Conservation (phyloP, 2,329 filamentous ascomycete species). For the Cladorrhinum sp. region DNA sequence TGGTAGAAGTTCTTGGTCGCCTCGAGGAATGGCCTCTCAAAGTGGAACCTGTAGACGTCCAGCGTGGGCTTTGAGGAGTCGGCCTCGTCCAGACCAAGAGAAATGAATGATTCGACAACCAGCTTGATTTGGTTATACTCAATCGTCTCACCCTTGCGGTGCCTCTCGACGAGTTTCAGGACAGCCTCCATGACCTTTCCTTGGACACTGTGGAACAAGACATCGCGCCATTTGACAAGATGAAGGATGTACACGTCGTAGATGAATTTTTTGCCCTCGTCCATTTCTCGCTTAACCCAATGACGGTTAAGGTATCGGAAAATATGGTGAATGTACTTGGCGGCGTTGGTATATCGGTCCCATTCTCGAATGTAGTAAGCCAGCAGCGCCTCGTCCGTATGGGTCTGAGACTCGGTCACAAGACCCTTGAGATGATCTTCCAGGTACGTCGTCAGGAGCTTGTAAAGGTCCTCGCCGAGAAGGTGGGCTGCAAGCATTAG, state of each 20-base stretch:
- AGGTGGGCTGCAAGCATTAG: slow-evolving; percentile 67
- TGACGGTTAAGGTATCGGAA: slow-evolving; percentile 96
- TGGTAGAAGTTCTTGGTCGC: slow-evolving; percentile 86
- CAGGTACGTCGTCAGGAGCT: slow-evolving; percentile 84
- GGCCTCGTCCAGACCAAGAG: slow-evolving; percentile 86
- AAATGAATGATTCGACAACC: slow-evolving; percentile 95
- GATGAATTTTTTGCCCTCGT: slow-evolving; percentile 96
- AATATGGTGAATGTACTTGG: slow-evolving; percentile 95
- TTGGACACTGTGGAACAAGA: slow-evolving; percentile 82
- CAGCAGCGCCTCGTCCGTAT: slow-evolving; percentile 86
- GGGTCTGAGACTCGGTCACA: slow-evolving; percentile 68
- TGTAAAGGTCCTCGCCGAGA: slow-evolving; percentile 92
- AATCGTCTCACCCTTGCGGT: slow-evolving; percentile 95
- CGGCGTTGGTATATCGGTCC: slow-evolving; percentile 91
- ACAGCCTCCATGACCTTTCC: slow-evolving; percentile 93
- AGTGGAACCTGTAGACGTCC: slow-evolving; percentile 89
- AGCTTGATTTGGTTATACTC: slow-evolving; percentile 96
- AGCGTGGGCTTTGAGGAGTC: slow-evolving; percentile 92
- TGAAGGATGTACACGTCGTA: slow-evolving; percentile 98
- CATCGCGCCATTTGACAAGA: slow-evolving; percentile 89
- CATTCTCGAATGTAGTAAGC: slow-evolving; percentile 95
- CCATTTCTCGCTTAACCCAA: slow-evolving; percentile 98
- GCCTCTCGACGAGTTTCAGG: slow-evolving; percentile 91
- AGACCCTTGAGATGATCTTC: slow-evolving; percentile 71
- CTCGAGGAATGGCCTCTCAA: slow-evolving; percentile 86